Conservation (phyloP, 2,329 filamentous ascomycete species). For the Alternaria atra region DNA sequence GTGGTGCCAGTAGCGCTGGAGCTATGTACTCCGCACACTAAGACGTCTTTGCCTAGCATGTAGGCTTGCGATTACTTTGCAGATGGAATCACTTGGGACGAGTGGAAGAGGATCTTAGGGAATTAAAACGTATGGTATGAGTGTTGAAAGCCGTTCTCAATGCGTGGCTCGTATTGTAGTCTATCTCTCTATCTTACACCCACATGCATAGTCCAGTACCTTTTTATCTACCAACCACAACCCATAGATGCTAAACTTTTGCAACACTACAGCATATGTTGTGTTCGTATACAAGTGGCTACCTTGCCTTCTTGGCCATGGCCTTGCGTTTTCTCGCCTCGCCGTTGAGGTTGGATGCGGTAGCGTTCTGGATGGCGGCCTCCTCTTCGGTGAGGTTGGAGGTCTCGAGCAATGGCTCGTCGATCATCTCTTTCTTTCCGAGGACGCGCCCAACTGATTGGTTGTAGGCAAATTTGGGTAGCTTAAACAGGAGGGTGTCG, state of each 20-base stretch:
- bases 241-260: constrained; percentile 7
- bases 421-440: constrained; percentile 49
- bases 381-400: constrained; percentile 51
- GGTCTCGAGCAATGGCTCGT: constrained; percentile 48
- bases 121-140: not conserved
- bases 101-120: not conserved
- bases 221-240: constrained; percentile 6
- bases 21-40: not conserved
- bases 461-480: constrained; percentile 78
- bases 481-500: constrained; percentile 82
- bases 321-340: constrained; percentile 55
- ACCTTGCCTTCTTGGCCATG: constrained; percentile 40
- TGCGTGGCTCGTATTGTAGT: not conserved
- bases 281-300: not conserved
- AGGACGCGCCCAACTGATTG: constrained; percentile 56
- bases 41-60: not conserved
- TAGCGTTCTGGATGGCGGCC: constrained; percentile 54
- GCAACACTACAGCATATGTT: not conserved
- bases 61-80: not conserved
- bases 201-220: not conserved
- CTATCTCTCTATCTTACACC: constrained; percentile 7
- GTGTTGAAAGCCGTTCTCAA: not conserved
- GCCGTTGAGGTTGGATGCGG: constrained; percentile 56
- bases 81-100: not conserved
- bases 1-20: not conserved